Evolutionary conservation across 257 asterid species (phyloP).

Genomic region (Coffea canephora): DNA sequence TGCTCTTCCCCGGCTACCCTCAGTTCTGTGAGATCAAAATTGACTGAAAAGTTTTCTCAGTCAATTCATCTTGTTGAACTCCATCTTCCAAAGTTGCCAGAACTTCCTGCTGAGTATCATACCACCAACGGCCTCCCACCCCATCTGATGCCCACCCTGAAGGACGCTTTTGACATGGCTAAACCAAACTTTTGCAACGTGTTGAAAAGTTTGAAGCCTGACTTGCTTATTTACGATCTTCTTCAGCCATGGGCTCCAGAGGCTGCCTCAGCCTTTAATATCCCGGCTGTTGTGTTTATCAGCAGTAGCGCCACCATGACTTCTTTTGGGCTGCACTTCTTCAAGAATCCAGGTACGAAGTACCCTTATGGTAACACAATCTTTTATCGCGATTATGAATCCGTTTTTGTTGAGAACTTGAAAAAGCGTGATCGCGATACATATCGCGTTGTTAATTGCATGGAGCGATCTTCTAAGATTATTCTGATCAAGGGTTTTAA

Average conservation of each 20-base stretch:
- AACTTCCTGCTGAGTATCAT: conserved; percentile 8
- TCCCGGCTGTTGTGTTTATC: conserved; percentile 11
- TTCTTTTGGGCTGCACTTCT: not conserved
- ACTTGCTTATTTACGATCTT: conserved; percentile 13
- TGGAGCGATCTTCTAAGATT: not conserved
- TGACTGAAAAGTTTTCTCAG: not conserved
- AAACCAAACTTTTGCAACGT: not conserved
- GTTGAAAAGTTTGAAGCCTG: conserved; percentile 7
- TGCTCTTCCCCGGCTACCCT: not conserved
- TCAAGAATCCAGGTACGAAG: not conserved
- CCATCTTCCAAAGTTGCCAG: conserved; percentile 7
- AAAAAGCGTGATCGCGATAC: not conserved
- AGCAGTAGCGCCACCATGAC: conserved; percentile 8
- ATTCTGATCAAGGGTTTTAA: conserved; percentile 9
- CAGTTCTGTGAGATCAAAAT: conserved; percentile 1
- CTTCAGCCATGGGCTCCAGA: conserved; percentile 17
- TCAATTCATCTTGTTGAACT: conserved; percentile 17
- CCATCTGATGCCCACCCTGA: conserved; percentile 9
- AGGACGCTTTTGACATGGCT: not conserved
- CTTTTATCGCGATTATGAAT: conserved; percentile 7
- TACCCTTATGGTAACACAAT: not conserved
- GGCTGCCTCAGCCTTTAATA: not conserved
- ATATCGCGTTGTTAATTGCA: not conserved
- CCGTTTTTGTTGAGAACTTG: not conserved
- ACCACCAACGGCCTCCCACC: conserved; percentile 21